Evolutionary conservation across 2,329 filamentous ascomycete genomes (phyloP), one percentile per base, ranked within the genome.

Genomic region (Botrytis medusae): DNA sequence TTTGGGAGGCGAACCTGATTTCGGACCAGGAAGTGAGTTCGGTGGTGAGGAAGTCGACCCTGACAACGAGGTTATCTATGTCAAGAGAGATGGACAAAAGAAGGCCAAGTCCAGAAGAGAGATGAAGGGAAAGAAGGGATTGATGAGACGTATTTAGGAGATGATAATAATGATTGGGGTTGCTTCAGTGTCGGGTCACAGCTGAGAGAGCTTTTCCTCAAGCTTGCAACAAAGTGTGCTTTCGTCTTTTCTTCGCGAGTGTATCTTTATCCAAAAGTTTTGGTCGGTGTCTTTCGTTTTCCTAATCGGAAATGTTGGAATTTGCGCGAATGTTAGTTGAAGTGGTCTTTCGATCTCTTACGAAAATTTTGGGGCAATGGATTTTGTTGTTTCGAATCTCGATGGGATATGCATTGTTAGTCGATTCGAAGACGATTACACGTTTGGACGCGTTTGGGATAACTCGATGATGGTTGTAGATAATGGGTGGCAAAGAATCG

Each of bases 1-100:
- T 14, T 82, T 93, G 10, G 90, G 90, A 2, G 90, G 89, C 1
- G 79, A 82, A 59, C 90, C 90, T 0, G 88, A 91, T 78, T 92
- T 92, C 79, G 91, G 90, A 0, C 85, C 85, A 14, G 72, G 72
- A 54, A 69, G 71, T 61, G 57, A 69, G 34, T 73, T 70, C 32
- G 71, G 65, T 9, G 71, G 71, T 29, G 40, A 72, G 51, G 18
- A 44, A 42, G 51, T 59, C 8, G 40, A 29, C n/a, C 37, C 34
- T 18, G 22, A 57, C 18, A 63, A 48, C 4, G n/a, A 51, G 32
- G 12, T 34, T 20, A 67, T 67, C n/a, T 4, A 67, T 34, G 37
- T 59, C 2, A 72, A 72, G 70, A 72, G 70, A 32, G 61, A 59
- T 59, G 61, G 60, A 34, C 46, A 64, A 14, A 72, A 57, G 48